Conservation (phyloP, 495 filamentous ascomycete species). For the Hypoxylon perforatum region DNA sequence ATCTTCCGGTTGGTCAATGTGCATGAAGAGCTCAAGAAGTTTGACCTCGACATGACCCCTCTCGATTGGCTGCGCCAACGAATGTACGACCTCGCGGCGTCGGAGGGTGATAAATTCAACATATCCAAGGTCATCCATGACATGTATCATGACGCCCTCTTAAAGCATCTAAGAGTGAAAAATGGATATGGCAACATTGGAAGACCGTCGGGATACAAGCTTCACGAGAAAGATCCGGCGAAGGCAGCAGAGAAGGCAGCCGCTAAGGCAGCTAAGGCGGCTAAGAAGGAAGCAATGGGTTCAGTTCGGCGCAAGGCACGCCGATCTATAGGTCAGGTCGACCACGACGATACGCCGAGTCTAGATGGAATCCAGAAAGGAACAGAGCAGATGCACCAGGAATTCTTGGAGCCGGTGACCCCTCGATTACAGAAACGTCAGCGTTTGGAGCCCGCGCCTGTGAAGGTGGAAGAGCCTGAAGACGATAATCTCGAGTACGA, state of each 20-base stretch:
- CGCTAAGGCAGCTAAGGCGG: conserved; percentile 39
- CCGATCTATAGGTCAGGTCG: conserved; percentile 44
- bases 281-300: conserved; percentile 33
- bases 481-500: conserved; percentile 51
- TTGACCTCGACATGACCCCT: conserved; percentile 56
- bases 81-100: conserved; percentile 51
- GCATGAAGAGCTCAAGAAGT: conserved; percentile 59
- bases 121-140: conserved; percentile 51
- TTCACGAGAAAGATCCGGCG: conserved; percentile 33
- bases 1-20: conserved; percentile 59
- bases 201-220: conserved; percentile 54
- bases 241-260: conserved; percentile 36
- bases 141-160: conserved; percentile 58
- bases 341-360: conserved; percentile 34
- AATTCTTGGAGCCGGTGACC: conserved; percentile 40
- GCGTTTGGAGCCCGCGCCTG: conserved; percentile 25
- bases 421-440: conserved; percentile 42
- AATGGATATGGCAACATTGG: conserved; percentile 60
- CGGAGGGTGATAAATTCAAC: conserved; percentile 54
- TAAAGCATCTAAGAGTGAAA: conserved; percentile 52
- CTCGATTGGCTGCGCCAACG: conserved; percentile 62
- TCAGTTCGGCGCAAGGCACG: conserved; percentile 35
- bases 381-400: conserved; percentile 13
- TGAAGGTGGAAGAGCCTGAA: conserved; percentile 22
- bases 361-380: conserved; percentile 28